A percentile compares a stretch with the other conserved stretches of the same genome.
Conservation (phyloP, 495 filamentous ascomycete species). For the Cercophora newfieldiana region DNA sequence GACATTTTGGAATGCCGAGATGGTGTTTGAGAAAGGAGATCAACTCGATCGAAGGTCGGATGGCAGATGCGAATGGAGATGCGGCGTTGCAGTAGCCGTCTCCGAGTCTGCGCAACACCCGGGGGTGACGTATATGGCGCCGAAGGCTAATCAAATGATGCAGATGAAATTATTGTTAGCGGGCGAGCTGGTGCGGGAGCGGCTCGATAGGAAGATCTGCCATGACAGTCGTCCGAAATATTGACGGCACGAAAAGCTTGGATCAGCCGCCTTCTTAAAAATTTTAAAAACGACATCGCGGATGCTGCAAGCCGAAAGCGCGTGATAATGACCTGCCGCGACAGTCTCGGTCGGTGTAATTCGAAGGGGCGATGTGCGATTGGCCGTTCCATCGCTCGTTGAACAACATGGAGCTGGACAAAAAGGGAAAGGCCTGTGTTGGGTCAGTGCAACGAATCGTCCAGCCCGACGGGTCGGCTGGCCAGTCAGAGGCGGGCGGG, state of each 20-base stretch:
- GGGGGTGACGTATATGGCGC: neutral
- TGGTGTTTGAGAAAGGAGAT: neutral
- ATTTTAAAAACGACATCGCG: neutral
- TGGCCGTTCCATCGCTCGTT: neutral
- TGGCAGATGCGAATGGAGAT: neutral
- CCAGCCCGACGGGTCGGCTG: neutral
- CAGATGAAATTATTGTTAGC: neutral
- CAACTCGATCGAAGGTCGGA: neutral
- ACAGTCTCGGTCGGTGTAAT: neutral
- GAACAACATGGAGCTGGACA: neutral
- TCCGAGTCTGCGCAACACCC: too few species aligned
- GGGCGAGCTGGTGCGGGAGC: neutral
- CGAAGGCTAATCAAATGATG: neutral
- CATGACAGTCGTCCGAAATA: neutral
- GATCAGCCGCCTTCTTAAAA: neutral
- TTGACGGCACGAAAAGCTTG: neutral
- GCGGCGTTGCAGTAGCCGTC: neutral
- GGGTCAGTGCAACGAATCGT: neutral
- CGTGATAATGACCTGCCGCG: neutral
- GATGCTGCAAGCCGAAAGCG: neutral
- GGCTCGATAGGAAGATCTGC: neutral
- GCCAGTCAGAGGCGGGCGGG: constrained; percentile 1
- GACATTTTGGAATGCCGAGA: neutral
- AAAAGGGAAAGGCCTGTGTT: neutral
- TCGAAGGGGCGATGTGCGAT: neutral